Evolutionary conservation across 306 rosid genomes (phyloP).

Genomic region (Rosa multiflora): DNA sequence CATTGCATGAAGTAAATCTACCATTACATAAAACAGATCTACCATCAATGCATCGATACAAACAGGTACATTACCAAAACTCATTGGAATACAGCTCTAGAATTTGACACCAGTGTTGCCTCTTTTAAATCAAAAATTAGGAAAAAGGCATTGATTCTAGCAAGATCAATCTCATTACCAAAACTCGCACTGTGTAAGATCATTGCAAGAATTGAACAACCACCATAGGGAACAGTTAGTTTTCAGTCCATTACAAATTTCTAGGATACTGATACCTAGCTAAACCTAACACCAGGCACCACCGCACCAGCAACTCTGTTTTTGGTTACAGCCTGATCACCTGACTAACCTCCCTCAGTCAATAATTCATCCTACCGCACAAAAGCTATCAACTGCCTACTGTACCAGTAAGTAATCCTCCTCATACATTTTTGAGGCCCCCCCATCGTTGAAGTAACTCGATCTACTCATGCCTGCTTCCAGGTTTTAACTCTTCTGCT

Average conservation of each 20-base stretch:
- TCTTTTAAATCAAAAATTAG: background rate
- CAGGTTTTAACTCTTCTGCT: constrained; percentile 6
- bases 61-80: background rate
- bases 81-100: background rate
- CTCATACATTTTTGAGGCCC: constrained; percentile 10
- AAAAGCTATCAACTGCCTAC: background rate
- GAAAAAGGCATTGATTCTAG: background rate
- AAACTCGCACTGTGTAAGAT: background rate
- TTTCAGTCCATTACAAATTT: background rate
- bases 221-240: background rate
- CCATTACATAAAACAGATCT: background rate
- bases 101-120: background rate
- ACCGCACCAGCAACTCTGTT: background rate
- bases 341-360: background rate
- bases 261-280: background rate
- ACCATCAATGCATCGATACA: background rate
- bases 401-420: background rate
- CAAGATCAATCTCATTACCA: background rate
- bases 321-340: constrained; percentile 2
- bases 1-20: background rate
- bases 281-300: background rate
- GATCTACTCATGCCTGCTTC: background rate
- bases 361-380: constrained; percentile 12
- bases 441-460: constrained; percentile 3
- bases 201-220: background rate